Conservation (phyloP, 2,329 filamentous ascomycete genomes). For the Alternaria infectoria region DNA sequence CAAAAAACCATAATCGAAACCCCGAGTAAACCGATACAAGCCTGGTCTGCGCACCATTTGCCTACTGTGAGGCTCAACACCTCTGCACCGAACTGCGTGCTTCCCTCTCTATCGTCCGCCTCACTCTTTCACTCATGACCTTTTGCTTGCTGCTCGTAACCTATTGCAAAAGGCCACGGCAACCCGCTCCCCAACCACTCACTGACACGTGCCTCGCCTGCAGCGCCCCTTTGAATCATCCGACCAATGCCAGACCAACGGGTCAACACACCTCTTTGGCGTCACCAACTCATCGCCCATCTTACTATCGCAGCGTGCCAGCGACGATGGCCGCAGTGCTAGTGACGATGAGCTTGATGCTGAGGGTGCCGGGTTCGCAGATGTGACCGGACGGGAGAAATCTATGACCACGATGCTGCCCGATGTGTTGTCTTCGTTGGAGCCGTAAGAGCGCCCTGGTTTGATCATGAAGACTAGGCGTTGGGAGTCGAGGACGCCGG, state of each 20-base stretch:
- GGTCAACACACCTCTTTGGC: background rate
- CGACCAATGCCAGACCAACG: constrained; percentile 15
- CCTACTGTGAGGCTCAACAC: constrained; percentile 2
- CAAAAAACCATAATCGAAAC: background rate
- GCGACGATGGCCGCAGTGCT: background rate
- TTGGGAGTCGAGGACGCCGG: constrained; percentile 39
- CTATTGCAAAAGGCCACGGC: background rate
- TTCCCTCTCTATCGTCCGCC: too few relatives aligned
- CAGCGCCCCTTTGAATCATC: constrained; percentile 10
- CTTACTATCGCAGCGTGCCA: constrained; percentile 8
- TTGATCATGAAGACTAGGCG: constrained; percentile 45
- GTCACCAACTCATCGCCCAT: constrained; percentile 1
- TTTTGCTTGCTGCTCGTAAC: too few relatives aligned
- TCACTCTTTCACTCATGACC: too few relatives aligned
- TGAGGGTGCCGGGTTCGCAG: background rate
- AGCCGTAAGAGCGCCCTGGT: constrained; percentile 25
- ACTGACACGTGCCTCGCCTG: constrained; percentile 11
- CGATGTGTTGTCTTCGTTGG: constrained; percentile 22
- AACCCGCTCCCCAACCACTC: background rate
- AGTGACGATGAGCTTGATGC: background rate
- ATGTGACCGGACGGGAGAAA: constrained; percentile 29
- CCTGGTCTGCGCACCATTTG: constrained; percentile 1
- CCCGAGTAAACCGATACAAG: background rate
- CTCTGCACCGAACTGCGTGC: background rate
- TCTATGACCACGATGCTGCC: constrained; percentile 43